Base-by-base conservation (phyloP, 2,329 filamentous ascomycete species). In the Trichoderma sp. region DNA sequence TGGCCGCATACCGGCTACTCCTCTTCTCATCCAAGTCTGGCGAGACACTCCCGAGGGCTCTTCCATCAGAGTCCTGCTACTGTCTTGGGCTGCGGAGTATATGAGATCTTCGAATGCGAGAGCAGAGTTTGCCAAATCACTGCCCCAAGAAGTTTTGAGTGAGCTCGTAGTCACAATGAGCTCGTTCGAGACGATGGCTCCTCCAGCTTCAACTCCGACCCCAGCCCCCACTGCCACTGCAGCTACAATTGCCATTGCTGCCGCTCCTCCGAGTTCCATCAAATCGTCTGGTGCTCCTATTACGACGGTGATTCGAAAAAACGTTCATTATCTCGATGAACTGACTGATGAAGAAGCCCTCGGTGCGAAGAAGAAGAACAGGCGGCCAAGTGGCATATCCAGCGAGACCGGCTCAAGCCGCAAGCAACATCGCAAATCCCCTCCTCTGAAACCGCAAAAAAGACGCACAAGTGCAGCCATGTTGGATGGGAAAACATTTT, bases 151-250 rank as follows among this genome's bases (percentile, higher is more conserved):
- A 72, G 86, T 90, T 1, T 79, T 90, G 7, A 88, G 86, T 71
- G 88, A 89, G 76, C 82, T 90, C 6, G 87, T 90, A 0, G 83
- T 90, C 2, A 81, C 85, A 14, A 89, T 90, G 87, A 88, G 86
- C 75, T 84, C 85, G 24, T 79, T 87, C 68, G 83, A 87, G 47
- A 55, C 40, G 19, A 37, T 27, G 10, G 35, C 27, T 43, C 6
- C 57, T 31, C 2, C 37, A 43, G 40, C 40, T 19, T 3, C 64
- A 6, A 31, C 68, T 24, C 62, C 52, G 1, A 19, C 55, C 24
- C 37, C 55, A 14, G 43, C 55, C n/a, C 7, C 43, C 16, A 24
- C 43, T 33, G 35, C 49, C 13, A 14, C 31, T 6, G 11, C 55
- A 8, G 31, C 56, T 31, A 35, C 29, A 8, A 19, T 43, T 14